A percentile compares a stretch with the other conserved stretches of the same genome.
Conservation (phyloP, 1,284 basidiomycete genomes). For the Lentinula novae-zelandiae region DNA sequence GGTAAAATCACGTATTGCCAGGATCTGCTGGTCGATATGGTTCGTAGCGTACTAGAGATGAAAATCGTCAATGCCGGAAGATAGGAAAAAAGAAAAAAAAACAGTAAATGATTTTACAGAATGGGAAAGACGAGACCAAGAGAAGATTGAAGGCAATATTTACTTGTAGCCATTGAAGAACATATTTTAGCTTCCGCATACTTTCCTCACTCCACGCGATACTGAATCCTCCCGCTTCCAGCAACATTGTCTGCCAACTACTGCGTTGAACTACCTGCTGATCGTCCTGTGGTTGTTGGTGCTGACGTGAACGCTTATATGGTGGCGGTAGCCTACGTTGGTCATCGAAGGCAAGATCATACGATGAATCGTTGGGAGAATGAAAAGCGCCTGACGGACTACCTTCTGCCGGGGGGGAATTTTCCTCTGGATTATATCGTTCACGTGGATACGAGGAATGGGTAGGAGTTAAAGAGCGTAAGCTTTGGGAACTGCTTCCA, state of each 20-base stretch:
- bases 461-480: slow-evolving; percentile 26
- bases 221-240: slow-evolving; percentile 87
- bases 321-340: not conserved
- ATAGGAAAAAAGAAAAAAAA: not conserved
- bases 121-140: not conserved
- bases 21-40: slow-evolving; percentile 86
- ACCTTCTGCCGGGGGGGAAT: not conserved
- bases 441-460: slow-evolving; percentile 7
- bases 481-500: not conserved
- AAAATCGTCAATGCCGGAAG: not conserved
- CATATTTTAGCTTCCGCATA: slow-evolving; percentile 84
- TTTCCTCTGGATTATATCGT: not conserved
- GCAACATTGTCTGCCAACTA: slow-evolving; percentile 79
- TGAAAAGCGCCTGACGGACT: slow-evolving; percentile 5
- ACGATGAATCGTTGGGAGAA: not conserved
- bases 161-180: slow-evolving; percentile 87
- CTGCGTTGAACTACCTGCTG: slow-evolving; percentile 34
- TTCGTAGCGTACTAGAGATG: slow-evolving; percentile 72
- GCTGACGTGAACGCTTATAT: not conserved
- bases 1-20: slow-evolving; percentile 80
- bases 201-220: slow-evolving; percentile 89
- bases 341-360: not conserved
- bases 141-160: slow-evolving; percentile 18
- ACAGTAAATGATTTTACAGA: not conserved
- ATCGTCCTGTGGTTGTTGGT: not conserved